phyloP scores from a whole-genome alignment of 805 yeast genomes.

The Saturnispora silvae region DNA sequence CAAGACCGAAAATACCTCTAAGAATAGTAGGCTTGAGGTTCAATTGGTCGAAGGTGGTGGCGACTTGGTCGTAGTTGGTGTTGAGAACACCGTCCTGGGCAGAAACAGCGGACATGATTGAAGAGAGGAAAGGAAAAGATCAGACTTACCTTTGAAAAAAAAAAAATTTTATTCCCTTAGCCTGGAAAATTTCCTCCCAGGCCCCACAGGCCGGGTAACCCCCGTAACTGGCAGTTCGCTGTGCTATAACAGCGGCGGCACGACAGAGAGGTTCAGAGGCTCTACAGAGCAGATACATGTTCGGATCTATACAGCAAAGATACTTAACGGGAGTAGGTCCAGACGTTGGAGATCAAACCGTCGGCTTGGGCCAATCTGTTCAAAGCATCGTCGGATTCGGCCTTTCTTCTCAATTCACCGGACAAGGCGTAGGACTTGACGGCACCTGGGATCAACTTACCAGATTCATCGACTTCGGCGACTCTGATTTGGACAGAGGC shows the following conservation, averaged over 20 bases:
- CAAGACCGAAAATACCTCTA: constrained; percentile 66
- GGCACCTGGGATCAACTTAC: constrained; percentile 86
- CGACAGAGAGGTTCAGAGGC: no score
- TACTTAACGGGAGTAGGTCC: constrained; percentile 85
- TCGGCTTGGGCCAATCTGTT: constrained; percentile 99
- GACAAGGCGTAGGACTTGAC: constrained; percentile 92
- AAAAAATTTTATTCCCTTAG: background rate
- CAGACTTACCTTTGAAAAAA: background rate
- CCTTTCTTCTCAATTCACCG: constrained; percentile 97
- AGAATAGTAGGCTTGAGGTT: constrained; percentile 54
- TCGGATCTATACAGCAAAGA: no score
- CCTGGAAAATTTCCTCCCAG: background rate
- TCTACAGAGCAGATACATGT: no score
- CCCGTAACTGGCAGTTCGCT: no score
- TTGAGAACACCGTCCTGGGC: constrained; percentile 51
- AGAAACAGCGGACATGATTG: constrained; percentile 25
- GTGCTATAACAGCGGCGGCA: no score
- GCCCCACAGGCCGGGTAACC: constrained; percentile 9
- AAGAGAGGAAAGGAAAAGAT: background rate
- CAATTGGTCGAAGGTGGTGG: constrained; percentile 60
- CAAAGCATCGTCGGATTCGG: constrained; percentile 98
- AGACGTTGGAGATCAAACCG: constrained; percentile 94
- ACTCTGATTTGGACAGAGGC: constrained; percentile 98
- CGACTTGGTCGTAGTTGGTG: constrained; percentile 45
- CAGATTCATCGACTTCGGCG: constrained; percentile 95